Evolutionary conservation across 1,284 basidiomycete species (phyloP).

Genomic region (Ustilago sp.): DNA sequence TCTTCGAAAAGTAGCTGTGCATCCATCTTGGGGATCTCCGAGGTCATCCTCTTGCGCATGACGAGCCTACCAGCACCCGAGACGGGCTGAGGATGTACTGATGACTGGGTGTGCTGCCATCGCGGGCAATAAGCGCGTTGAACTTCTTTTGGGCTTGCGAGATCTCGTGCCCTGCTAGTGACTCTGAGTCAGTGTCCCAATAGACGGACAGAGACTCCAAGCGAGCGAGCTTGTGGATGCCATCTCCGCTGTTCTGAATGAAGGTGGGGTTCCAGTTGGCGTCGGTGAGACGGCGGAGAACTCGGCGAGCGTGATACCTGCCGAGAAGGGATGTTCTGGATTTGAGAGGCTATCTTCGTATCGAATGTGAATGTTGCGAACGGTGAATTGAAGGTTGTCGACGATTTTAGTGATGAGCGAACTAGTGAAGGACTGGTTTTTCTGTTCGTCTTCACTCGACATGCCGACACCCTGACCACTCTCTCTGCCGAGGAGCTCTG

Average conservation of each 20-base stretch:
- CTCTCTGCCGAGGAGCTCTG: constrained; percentile 78
- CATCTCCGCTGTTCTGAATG: constrained; percentile 87
- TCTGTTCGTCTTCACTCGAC: constrained; percentile 75
- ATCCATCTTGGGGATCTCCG: constrained; percentile 82
- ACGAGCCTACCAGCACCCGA: constrained; percentile 91
- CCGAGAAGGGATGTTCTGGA: constrained; percentile 95
- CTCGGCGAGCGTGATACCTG: constrained; percentile 88
- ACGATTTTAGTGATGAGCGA: constrained; percentile 91
- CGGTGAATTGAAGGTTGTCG: constrained; percentile 95
- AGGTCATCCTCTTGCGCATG: constrained; percentile 80
- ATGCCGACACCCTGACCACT: constrained; percentile 38
- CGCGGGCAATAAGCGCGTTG: constrained; percentile 75
- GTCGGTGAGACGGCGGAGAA: constrained; percentile 93
- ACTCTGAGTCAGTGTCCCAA: constrained; percentile 89
- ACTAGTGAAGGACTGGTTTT: constrained; percentile 83
- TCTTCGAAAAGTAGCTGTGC: constrained; percentile 91
- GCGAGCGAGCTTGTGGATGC: constrained; percentile 92
- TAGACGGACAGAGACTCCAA: constrained; percentile 90
- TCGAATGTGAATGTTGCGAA: constrained; percentile 76
- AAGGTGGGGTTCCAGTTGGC: constrained; percentile 93
- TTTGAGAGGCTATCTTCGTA: constrained; percentile 96
- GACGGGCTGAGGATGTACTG: constrained; percentile 96
- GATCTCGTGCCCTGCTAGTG: constrained; percentile 77
- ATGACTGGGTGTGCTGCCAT: constrained; percentile 72
- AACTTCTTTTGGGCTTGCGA: constrained; percentile 83